Base-by-base conservation (phyloP, 495 filamentous ascomycete genomes). In the Astrocystis sublimbata region DNA sequence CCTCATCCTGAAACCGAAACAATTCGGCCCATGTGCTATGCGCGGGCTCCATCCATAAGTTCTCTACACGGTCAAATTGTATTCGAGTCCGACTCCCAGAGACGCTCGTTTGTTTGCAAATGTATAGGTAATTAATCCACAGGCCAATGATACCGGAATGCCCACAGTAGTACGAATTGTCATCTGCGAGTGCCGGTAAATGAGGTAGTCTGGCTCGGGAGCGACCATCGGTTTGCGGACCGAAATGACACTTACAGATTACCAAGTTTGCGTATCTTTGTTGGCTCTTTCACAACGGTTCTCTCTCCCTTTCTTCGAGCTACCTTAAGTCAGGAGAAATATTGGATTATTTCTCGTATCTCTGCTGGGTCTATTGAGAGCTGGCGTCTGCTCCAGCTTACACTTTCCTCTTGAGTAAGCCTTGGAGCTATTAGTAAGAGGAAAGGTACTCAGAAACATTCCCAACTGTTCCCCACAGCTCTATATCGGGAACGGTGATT, bases 121-220 rank as follows among this genome's bases (percentile, higher is more conserved):
- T n/a, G n/a, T n/a, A n/a, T n/a, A n/a, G n/a, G n/a, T n/a, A n/a
- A n/a, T n/a, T n/a, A n/a, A n/a, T n/a, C n/a, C n/a, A n/a, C n/a
- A n/a, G n/a, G n/a, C n/a, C n/a, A n/a, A n/a, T n/a, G n/a, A n/a
- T n/a, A n/a, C n/a, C n/a, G n/a, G n/a, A n/a, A n/a, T n/a, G n/a
- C n/a, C n/a, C n/a, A n/a, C n/a, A n/a, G 42, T 10, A 43, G 41
- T 43, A 3, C 15, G 40, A 17, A 8, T 24, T 46, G 43, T n/a
- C 43, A 46, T 46, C 30, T 40, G n/a, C 10, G 19, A 38, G 28
- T 4, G 26, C 47, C 28, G 28, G 26, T n/a, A n/a, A n/a, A n/a
- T n/a, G n/a, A n/a, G n/a, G n/a, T n/a, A 50, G 49, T 33, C 19
- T 54, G 51, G 51, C 40, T 36, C 28, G 49, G 28, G 30, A 52